Conservation (phyloP, 306 rosid species). For the Begonia fuchsioides region DNA sequence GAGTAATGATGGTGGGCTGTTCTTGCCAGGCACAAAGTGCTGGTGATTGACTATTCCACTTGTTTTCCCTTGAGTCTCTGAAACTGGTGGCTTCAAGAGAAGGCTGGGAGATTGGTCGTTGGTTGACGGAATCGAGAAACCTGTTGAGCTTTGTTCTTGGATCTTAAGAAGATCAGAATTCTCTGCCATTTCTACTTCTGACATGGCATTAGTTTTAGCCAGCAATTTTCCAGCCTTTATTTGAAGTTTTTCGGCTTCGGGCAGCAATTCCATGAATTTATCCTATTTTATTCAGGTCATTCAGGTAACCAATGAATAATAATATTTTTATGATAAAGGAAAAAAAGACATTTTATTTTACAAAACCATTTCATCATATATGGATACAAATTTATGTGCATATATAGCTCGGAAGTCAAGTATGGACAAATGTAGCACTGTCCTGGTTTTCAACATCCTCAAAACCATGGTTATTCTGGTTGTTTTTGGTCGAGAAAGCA, state of each 20-base stretch:
- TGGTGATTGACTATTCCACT: slow-evolving; percentile 27
- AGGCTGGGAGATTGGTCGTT: slow-evolving; percentile 20
- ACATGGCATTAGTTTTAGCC: slow-evolving; percentile 23
- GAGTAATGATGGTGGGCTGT: slow-evolving; percentile 28
- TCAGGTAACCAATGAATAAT: too few species aligned
- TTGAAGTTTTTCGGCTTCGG: slow-evolving; percentile 62
- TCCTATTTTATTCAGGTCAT: slow-evolving; percentile 35
- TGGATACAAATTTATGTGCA: too few species aligned
- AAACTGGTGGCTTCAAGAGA: slow-evolving; percentile 28
- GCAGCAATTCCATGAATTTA: slow-evolving; percentile 74
- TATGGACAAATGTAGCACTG: too few species aligned
- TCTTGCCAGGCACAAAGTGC: slow-evolving; percentile 19
- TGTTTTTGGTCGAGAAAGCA: too few species aligned
- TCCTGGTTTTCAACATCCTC: too few species aligned
- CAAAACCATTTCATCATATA: too few species aligned
- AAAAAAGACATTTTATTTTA: too few species aligned
- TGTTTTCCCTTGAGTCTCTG: slow-evolving; percentile 31
- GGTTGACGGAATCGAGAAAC: slow-evolving; percentile 61
- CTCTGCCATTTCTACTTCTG: slow-evolving; percentile 32
- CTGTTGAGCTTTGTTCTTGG: slow-evolving; percentile 32
- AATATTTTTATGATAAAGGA: too few species aligned
- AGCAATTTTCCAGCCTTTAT: slow-evolving; percentile 41
- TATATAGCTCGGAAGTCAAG: too few species aligned
- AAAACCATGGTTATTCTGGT: too few species aligned
- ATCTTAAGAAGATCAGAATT: slow-evolving; percentile 31